A percentile compares a stretch with the other conserved stretches of the same genome.
These are phyloP conservation scores for Sclerotinia nivalis DNA, from an alignment of 2,329 filamentous ascomycete genomes.

Conservation along the genomic window DNA sequence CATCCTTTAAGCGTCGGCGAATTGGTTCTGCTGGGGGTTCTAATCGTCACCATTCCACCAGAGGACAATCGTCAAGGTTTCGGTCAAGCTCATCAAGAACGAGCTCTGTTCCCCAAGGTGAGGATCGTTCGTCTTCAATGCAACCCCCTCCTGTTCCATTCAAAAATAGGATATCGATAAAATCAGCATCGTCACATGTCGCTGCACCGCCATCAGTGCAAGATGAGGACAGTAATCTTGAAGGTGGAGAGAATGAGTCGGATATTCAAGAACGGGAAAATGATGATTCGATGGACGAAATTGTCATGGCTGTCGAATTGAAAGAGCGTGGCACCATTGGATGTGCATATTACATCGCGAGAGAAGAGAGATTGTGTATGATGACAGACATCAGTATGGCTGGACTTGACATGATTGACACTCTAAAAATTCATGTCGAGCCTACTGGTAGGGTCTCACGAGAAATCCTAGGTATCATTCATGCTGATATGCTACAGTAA, in stretches of 20 bases:
- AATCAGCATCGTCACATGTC: slow-evolving; percentile 24
- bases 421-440: slow-evolving; percentile 54
- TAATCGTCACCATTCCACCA: slow-evolving; percentile 26
- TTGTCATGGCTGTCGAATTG: slow-evolving; percentile 80
- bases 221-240: slow-evolving; percentile 26
- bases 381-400: slow-evolving; percentile 74
- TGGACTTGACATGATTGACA: slow-evolving; percentile 68
- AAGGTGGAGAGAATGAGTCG: slow-evolving; percentile 37
- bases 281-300: slow-evolving; percentile 60
- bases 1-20: slow-evolving; percentile 36
- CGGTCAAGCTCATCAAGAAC: slow-evolving; percentile 29
- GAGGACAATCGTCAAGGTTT: slow-evolving; percentile 18
- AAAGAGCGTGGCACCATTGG: slow-evolving; percentile 71
- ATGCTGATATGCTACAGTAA: slow-evolving; percentile 35
- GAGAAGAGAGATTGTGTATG: slow-evolving; percentile 69
- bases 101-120: slow-evolving; percentile 29
- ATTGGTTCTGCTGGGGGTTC: slow-evolving; percentile 23
- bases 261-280: slow-evolving; percentile 43
- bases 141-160: slow-evolving; percentile 26
- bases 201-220: slow-evolving; percentile 16
- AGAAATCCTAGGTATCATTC: too few relatives aligned
- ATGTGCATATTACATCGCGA: slow-evolving; percentile 78
- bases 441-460: slow-evolving; percentile 46
- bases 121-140: slow-evolving; percentile 28
- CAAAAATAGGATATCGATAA: slow-evolving; percentile 31